These are phyloP conservation scores for Rhizopogon vinicolor DNA, from an alignment of 768 basidiomycete species.

Conservation along the genomic window DNA sequence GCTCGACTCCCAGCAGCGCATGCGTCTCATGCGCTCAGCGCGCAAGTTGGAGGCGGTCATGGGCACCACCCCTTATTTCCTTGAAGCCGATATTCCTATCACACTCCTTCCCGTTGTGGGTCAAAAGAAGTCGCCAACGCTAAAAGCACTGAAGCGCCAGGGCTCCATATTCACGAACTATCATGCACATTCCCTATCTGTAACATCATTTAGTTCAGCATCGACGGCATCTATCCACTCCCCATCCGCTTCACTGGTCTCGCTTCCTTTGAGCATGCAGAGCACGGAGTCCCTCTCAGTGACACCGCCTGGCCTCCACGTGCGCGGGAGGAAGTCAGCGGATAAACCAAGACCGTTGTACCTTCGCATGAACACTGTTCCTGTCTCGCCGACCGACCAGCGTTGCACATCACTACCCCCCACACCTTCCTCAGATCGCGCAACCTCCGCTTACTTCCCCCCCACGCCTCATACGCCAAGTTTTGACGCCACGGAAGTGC, in stretches of 20 bases:
- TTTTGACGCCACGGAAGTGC: constrained; percentile 27
- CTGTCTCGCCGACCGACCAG: constrained; percentile 9
- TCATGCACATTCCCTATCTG: constrained; percentile 14
- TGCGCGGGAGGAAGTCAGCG: constrained; percentile 8
- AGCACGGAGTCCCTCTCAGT: constrained; percentile 6
- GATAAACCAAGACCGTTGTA: constrained; percentile 16
- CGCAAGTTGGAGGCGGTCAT: constrained; percentile 32
- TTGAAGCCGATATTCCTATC: constrained; percentile 22
- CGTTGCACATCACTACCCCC: constrained; percentile 6
- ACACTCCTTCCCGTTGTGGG: constrained; percentile 17
- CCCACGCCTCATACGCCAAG: constrained; percentile 16
- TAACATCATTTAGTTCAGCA: constrained; percentile 15
- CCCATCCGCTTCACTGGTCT: constrained; percentile 14
- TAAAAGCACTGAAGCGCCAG: constrained; percentile 23
- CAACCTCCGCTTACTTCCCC: constrained; percentile 6
- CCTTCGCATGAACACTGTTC: constrained; percentile 16
- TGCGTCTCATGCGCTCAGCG: constrained; percentile 32
- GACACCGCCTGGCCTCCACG: constrained; percentile 16
- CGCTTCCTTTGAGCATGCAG: constrained; percentile 7
- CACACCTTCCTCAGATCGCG: constrained; percentile 6
- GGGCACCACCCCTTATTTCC: constrained; percentile 30
- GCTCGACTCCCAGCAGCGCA: constrained; percentile 26
- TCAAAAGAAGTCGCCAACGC: constrained; percentile 5
- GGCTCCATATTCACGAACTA: constrained; percentile 26
- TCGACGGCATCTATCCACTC: constrained; percentile 6